Evolutionary conservation across 306 rosid genomes (phyloP).

Genomic region (Amphicarpaea edgeworthii): DNA sequence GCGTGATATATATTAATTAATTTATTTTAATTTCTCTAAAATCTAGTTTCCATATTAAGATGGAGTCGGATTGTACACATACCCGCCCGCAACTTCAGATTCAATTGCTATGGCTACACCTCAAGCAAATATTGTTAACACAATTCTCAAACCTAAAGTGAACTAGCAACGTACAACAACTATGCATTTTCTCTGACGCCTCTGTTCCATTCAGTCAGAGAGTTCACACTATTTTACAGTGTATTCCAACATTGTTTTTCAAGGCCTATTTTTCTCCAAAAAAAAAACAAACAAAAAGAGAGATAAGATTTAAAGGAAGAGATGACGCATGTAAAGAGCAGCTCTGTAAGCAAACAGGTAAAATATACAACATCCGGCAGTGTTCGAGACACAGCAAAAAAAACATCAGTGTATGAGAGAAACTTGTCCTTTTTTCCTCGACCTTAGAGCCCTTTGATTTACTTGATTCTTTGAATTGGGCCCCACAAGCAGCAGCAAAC

Average conservation of each 20-base stretch:
- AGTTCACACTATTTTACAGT: slow-evolving; percentile 41
- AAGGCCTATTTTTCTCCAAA: not conserved
- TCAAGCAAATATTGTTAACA: not conserved
- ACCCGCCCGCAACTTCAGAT: not conserved
- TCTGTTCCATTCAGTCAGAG: not conserved
- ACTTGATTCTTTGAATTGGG: slow-evolving; percentile 50
- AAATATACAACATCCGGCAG: slow-evolving; percentile 21
- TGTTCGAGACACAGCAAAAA: not conserved
- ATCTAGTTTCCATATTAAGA: no score
- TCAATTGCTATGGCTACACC: not conserved
- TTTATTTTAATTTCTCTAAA: no score
- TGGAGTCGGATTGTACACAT: no score
- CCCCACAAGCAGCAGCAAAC: slow-evolving; percentile 71
- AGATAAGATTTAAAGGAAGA: slow-evolving; percentile 38
- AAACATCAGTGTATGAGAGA: slow-evolving; percentile 26
- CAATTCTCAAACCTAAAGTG: not conserved
- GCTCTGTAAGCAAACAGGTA: slow-evolving; percentile 24
- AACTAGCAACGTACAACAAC: slow-evolving; percentile 5
- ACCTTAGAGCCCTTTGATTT: slow-evolving; percentile 45
- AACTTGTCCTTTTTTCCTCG: slow-evolving; percentile 47
- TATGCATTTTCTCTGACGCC: not conserved
- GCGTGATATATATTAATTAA: no score
- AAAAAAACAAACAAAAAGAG: not conserved
- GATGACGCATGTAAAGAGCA: slow-evolving; percentile 11
- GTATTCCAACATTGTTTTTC: slow-evolving; percentile 1